phyloP scores from a whole-genome alignment of 805 yeast genomes.

The Yarrowia osloensis region DNA sequence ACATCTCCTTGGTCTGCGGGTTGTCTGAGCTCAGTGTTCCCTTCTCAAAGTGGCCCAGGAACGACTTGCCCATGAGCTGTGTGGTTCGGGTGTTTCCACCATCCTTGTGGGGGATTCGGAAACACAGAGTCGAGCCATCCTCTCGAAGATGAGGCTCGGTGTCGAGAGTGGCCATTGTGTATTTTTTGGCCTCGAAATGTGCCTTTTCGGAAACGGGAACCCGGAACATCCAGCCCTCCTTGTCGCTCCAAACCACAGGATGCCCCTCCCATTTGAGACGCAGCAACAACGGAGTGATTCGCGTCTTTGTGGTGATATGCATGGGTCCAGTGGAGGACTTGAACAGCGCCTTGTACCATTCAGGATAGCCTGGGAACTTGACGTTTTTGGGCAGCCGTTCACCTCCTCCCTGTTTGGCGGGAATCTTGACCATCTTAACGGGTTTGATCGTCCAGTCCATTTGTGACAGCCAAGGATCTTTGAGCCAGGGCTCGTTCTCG shows the following conservation, averaged over 20 bases:
- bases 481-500: slow-evolving; percentile 43
- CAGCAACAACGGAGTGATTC: slow-evolving; percentile 75
- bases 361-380: slow-evolving; percentile 86
- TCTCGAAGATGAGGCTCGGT: slow-evolving; percentile 38
- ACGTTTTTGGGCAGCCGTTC: slow-evolving; percentile 51
- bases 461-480: slow-evolving; percentile 90
- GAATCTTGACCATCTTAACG: slow-evolving; percentile 55
- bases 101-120: slow-evolving; percentile 85
- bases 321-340: slow-evolving; percentile 48
- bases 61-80: slow-evolving; percentile 74
- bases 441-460: slow-evolving; percentile 81
- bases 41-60: slow-evolving; percentile 68
- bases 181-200: slow-evolving; percentile 43
- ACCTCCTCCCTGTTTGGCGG: slow-evolving; percentile 57
- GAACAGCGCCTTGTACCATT: slow-evolving; percentile 77
- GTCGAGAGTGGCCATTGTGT: slow-evolving; percentile 31
- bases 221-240: slow-evolving; percentile 86
- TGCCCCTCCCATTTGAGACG: slow-evolving; percentile 80
- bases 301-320: slow-evolving; percentile 66
- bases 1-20: slow-evolving; percentile 71
- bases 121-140: slow-evolving; percentile 44
- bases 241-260: slow-evolving; percentile 79
- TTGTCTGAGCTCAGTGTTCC: slow-evolving; percentile 71
- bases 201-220: slow-evolving; percentile 47
- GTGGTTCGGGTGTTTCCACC: slow-evolving; percentile 77